Conservation (phyloP, 352 stramenopile species). For the Pythium brachiatum region DNA sequence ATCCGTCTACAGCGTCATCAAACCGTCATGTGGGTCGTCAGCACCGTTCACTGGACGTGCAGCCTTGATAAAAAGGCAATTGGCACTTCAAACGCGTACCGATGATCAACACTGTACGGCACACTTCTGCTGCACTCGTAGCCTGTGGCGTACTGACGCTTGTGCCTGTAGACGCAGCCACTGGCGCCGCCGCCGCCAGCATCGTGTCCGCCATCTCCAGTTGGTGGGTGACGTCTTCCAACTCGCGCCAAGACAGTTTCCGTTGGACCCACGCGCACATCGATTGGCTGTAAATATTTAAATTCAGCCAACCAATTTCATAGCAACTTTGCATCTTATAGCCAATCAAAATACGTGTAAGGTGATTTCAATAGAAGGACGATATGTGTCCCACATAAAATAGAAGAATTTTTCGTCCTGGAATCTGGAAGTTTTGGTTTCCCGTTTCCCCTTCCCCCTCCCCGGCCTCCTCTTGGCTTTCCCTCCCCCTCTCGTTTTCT, state of each 20-base stretch:
- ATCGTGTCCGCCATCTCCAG: conserved; percentile 13
- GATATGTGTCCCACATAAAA: conserved; percentile 28
- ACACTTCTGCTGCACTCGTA: conserved; percentile 19
- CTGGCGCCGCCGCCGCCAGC: not conserved
- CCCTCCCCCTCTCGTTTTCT: not conserved
- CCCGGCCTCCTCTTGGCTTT: not conserved
- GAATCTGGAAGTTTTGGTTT: conserved; percentile 22
- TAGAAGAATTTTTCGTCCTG: conserved; percentile 30
- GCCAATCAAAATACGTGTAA: conserved; percentile 9
- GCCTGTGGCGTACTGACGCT: not conserved
- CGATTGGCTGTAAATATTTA: conserved; percentile 1
- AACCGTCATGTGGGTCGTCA: not conserved
- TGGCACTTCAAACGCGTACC: conserved; percentile 29
- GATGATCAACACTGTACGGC: conserved; percentile 63
- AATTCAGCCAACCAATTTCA: not conserved
- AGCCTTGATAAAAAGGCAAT: not conserved
- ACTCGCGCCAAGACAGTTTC: not conserved
- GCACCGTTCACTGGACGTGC: not conserved
- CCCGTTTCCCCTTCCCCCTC: conserved; percentile 17
- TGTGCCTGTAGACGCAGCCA: not conserved
- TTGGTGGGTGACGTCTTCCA: not conserved
- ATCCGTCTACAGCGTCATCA: conserved; percentile 13
- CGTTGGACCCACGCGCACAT: not conserved
- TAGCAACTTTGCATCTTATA: conserved; percentile 3
- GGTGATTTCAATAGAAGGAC: not conserved